Percentiles rank a stretch among this genome's conserved stretches.
Evolutionary conservation across 1,139 yeast genomes (phyloP).

Genomic region (Pneumocystis canis): DNA sequence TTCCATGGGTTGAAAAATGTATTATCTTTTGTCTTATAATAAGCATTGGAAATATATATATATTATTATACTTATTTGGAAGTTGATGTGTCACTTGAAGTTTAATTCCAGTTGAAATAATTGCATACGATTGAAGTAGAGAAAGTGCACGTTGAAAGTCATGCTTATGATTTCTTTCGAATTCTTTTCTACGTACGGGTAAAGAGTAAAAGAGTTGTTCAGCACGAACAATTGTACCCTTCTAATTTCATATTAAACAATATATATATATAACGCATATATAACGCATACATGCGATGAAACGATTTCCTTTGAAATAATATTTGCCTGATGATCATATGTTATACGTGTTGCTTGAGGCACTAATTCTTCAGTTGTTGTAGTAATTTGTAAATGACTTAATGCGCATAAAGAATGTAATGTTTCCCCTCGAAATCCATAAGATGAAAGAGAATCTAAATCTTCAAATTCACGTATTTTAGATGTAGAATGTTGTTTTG

Average conservation of each 20-base stretch:
- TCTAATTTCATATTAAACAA: constrained; percentile 13
- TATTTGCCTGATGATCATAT: constrained; percentile 40
- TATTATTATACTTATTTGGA: not conserved
- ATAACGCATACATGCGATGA: constrained; percentile 29
- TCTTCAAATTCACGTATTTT: constrained; percentile 50
- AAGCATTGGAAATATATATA: not conserved
- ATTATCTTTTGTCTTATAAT: constrained; percentile 8
- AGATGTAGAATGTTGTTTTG: constrained; percentile 67
- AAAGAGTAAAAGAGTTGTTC: constrained; percentile 39
- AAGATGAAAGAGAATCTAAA: constrained; percentile 36
- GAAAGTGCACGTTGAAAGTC: constrained; percentile 57
- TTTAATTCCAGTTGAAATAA: constrained; percentile 42
- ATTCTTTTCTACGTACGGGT: constrained; percentile 63
- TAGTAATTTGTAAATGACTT: constrained; percentile 36
- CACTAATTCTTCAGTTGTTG: constrained; percentile 36
- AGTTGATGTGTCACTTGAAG: constrained; percentile 17
- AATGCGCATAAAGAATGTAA: constrained; percentile 56
- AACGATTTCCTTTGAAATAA: constrained; percentile 29
- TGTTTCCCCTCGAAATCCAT: constrained; percentile 83
- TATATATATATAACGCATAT: not conserved
- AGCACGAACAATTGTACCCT: constrained; percentile 46
- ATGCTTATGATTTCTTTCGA: constrained; percentile 48
- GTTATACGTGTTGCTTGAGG: constrained; percentile 46
- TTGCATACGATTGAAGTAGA: constrained; percentile 52
- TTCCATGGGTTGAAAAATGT: constrained; percentile 16